Evolutionary conservation across 345 rosid genomes (phyloP).

Genomic region (Anacardium occidentale): DNA sequence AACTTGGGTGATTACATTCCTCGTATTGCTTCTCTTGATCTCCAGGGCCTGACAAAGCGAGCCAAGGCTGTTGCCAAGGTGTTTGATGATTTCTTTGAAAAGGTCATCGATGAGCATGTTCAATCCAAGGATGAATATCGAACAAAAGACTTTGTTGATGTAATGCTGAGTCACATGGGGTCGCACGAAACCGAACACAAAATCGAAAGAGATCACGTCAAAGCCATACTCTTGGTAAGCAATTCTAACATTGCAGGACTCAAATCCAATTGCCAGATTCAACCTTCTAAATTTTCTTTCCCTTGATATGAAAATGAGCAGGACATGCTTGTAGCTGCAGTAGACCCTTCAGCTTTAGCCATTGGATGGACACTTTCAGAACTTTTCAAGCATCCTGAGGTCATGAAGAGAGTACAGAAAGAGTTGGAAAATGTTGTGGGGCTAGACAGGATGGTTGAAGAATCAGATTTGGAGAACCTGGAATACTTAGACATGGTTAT

Average conservation of each 20-base stretch:
- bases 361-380: conserved; percentile 39
- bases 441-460: conserved; percentile 29
- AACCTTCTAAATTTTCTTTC: too few species aligned
- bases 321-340: background rate
- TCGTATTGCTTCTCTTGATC: conserved; percentile 25
- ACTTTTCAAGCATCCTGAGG: conserved; percentile 33
- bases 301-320: background rate
- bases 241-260: background rate
- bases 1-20: conserved; percentile 40
- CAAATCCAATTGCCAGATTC: too few species aligned
- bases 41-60: conserved; percentile 33
- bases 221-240: conserved; percentile 28
- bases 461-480: conserved; percentile 20
- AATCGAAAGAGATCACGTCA: conserved; percentile 26
- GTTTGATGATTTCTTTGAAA: conserved; percentile 35
- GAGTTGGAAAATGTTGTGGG: conserved; percentile 43
- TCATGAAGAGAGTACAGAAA: conserved; percentile 24
- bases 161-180: conserved; percentile 25
- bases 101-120: conserved; percentile 29
- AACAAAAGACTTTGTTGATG: conserved; percentile 33
- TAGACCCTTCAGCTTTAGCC: conserved; percentile 35
- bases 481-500: conserved; percentile 12
- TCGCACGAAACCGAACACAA: conserved; percentile 23
- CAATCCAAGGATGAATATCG: conserved; percentile 15
- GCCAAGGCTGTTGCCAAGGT: conserved; percentile 34